Base-by-base conservation (phyloP, 225 moss, liverwort and hornwort genomes). In the Thuidium tamariscinum region DNA sequence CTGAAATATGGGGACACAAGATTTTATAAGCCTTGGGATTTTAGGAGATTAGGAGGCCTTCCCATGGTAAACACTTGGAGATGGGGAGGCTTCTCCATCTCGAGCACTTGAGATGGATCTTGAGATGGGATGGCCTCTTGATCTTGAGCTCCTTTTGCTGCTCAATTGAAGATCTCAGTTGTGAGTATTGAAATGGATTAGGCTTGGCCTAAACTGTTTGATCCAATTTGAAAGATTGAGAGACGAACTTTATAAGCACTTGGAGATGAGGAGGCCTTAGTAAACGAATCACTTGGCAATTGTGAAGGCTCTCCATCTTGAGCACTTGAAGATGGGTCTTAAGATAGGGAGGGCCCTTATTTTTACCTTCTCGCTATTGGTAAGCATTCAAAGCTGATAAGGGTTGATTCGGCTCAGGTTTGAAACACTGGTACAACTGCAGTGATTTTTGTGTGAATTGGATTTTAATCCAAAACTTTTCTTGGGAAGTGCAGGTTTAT, bases 401-500 rank as follows among this genome's bases (percentile, higher is more conserved):
- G 75, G 52, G 32, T 39, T 51, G 26, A n/a, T 60, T 83, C 34
- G 8, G 20, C 10, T 55, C 30, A 7, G 17, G 70, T 71, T n/a
- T 42, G 7, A 69, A 83, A 83, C 57, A 70, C 70, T 37, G 27
- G 17, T 66, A 27, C 37, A 52, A 36, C 52, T 67, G 67, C 29
- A 36, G 48, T 84, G 21, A 26, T 80, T n/a, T 57, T 65, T 30
- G 77, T 59, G 70, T 61, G 17, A 30, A 64, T 75, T 14, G 13
- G 20, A 15, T 70, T 57, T 63, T 57, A 81, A 64, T 65, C 85
- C 34, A 61, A 62, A 82, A 48, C 7, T n/a, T 34, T 68, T 63
- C 30, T 46, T 82, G 85, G 80, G 49, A 76, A 56, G 83, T 85
- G 77, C 91, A 97, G 97, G 85, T 91, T 41, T 97, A 96, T 84